These are phyloP conservation scores for Candida berthetii DNA, from an alignment of 805 yeast genomes.

Conservation along the genomic window DNA sequence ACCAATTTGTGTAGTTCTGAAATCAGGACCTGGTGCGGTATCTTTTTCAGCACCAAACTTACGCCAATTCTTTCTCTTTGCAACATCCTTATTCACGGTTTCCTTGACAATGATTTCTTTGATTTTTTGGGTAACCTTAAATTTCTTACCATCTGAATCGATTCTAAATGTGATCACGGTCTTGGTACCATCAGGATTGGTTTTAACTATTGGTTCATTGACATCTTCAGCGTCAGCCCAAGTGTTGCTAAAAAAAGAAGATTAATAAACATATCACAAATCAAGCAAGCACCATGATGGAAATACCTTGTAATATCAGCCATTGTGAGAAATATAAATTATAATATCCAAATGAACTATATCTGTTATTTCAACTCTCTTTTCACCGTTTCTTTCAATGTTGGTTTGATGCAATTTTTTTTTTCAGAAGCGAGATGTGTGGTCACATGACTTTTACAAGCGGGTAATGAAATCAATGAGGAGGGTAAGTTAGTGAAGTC, in stretches of 20 bases:
- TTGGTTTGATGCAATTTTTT: neutral
- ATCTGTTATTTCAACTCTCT: neutral
- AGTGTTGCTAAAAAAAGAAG: neutral
- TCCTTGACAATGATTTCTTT: constrained; percentile 73
- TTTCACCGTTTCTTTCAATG: neutral
- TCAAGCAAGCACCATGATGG: too few species aligned
- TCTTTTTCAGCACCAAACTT: constrained; percentile 80
- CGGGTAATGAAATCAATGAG: too few species aligned
- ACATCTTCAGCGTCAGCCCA: constrained; percentile 54
- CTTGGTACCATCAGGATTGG: constrained; percentile 84
- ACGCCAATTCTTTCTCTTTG: constrained; percentile 82
- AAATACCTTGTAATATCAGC: constrained; percentile 7
- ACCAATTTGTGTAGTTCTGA: constrained; percentile 81
- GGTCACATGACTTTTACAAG: too few species aligned
- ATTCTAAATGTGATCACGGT: constrained; percentile 74
- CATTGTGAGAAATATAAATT: constrained; percentile 1
- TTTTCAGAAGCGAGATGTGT: too few species aligned
- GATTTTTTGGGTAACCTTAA: constrained; percentile 81
- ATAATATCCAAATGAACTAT: neutral
- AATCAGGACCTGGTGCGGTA: constrained; percentile 80
- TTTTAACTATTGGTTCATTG: constrained; percentile 66
- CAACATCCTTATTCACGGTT: constrained; percentile 78
- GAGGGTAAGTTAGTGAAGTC: too few species aligned
- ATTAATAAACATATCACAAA: too few species aligned
- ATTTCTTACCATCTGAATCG: constrained; percentile 76